Percentiles rank a stretch among this genome's conserved stretches.
These are phyloP conservation scores for Fusarium sp. DNA, from an alignment of 2,329 filamentous ascomycete species.

Conservation along the genomic window DNA sequence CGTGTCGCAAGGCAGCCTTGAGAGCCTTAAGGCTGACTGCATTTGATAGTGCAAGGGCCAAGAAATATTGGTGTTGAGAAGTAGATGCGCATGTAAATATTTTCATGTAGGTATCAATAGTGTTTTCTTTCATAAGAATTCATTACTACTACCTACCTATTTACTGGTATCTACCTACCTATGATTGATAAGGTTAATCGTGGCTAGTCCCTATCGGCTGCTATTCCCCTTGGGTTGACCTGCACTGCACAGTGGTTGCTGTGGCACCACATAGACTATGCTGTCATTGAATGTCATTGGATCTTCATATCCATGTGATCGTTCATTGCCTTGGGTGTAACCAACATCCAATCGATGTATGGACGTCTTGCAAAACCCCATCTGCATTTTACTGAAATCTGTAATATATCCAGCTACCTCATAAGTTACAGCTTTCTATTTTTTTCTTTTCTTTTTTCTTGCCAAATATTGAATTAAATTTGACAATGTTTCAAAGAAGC, in stretches of 20 bases:
- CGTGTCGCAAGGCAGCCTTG: slow-evolving; percentile 31
- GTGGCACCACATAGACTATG: slow-evolving; percentile 20
- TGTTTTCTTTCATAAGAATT: neutral
- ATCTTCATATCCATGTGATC: slow-evolving; percentile 25
- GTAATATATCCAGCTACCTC: neutral
- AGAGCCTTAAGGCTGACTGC: slow-evolving; percentile 32
- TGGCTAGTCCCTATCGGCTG: neutral
- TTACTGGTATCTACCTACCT: neutral
- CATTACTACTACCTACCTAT: no score
- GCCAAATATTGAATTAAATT: neutral
- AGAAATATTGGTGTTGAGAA: neutral
- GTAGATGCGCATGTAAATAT: neutral
- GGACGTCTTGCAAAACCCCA: neutral
- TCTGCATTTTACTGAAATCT: slow-evolving; percentile 3
- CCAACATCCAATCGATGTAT: neutral
- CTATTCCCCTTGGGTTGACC: neutral
- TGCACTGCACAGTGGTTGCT: slow-evolving; percentile 21
- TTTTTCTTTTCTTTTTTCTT: neutral
- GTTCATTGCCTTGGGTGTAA: slow-evolving; percentile 13
- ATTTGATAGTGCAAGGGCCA: neutral
- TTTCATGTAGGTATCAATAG: neutral
- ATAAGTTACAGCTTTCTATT: neutral
- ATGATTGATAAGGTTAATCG: slow-evolving; percentile 1
- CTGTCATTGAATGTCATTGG: slow-evolving; percentile 21
- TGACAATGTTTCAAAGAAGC: neutral